Evolutionary conservation across 257 asterid species (phyloP).

Genomic region (Solanum boliviense): DNA sequence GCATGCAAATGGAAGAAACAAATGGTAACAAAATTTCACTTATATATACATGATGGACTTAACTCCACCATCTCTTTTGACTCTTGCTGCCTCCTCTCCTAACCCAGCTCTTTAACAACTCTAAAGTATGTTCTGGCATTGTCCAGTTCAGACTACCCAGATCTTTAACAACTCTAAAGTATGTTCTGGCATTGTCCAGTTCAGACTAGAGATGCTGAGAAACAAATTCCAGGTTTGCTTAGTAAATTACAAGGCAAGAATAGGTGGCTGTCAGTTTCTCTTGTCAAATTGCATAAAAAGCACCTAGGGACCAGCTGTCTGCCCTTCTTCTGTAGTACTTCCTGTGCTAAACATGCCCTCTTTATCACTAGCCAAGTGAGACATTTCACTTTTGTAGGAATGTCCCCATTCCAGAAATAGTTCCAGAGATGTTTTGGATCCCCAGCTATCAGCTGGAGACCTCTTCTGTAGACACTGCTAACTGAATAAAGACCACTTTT

Average conservation of each 20-base stretch:
- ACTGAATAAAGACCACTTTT: background rate
- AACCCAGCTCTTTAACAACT: background rate
- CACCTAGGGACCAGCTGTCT: background rate
- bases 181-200: background rate
- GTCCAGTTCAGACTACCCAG: background rate
- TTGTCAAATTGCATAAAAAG: background rate
- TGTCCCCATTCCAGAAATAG: background rate
- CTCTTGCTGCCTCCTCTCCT: background rate
- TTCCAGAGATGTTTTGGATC: background rate
- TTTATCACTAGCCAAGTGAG: background rate
- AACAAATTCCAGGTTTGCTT: background rate
- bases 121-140: background rate
- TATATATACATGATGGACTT: background rate
- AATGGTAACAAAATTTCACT: background rate
- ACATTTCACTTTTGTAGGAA: background rate
- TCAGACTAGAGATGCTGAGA: background rate
- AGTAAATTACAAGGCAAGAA: background rate
- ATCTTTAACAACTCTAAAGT: background rate
- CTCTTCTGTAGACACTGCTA: background rate
- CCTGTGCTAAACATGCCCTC: background rate
- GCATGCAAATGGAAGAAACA: slow-evolving; percentile 3
- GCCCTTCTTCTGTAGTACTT: background rate
- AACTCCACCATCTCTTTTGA: background rate
- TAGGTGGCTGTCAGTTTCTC: background rate
- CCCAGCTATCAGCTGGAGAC: background rate